Percentiles rank a stretch among this genome's conserved stretches.
phyloP scores from a whole-genome alignment of 345 rosid genomes.

The Bruguiera parviflora region DNA sequence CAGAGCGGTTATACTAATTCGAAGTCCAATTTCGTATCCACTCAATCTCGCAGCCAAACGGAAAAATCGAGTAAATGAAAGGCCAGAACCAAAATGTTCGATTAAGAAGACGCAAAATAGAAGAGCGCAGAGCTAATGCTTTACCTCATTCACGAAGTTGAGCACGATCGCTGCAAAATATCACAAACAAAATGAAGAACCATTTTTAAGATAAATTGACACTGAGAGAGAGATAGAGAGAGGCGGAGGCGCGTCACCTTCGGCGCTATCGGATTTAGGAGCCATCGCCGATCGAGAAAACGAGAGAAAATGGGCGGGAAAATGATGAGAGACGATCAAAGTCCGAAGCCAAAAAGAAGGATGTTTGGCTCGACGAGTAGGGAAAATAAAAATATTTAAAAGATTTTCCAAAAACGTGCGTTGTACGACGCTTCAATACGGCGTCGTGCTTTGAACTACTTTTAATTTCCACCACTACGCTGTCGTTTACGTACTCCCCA shows the following conservation, averaged over 20 bases:
- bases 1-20: too few relatives aligned
- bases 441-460: neutral
- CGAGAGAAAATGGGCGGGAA: constrained; percentile 56
- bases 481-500: neutral
- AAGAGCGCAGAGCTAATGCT: neutral
- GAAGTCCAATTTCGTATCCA: too few relatives aligned
- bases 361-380: too few relatives aligned
- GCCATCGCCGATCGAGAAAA: constrained; percentile 46
- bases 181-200: constrained; percentile 7
- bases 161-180: constrained; percentile 75
- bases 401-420: too few relatives aligned
- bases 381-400: too few relatives aligned
- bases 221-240: neutral
- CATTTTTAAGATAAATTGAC: too few relatives aligned
- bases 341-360: too few relatives aligned
- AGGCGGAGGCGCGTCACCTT: constrained; percentile 37
- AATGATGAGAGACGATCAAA: constrained; percentile 1
- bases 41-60: neutral
- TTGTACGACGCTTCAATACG: neutral
- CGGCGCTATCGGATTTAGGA: constrained; percentile 68
- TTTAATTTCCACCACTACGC: neutral
- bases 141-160: constrained; percentile 85
- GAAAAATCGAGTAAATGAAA: neutral
- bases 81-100: neutral
- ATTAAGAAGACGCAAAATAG: neutral